Conservation (phyloP, 1,139 yeast genomes). For the Hemisphaericaspora xylanilytica region DNA sequence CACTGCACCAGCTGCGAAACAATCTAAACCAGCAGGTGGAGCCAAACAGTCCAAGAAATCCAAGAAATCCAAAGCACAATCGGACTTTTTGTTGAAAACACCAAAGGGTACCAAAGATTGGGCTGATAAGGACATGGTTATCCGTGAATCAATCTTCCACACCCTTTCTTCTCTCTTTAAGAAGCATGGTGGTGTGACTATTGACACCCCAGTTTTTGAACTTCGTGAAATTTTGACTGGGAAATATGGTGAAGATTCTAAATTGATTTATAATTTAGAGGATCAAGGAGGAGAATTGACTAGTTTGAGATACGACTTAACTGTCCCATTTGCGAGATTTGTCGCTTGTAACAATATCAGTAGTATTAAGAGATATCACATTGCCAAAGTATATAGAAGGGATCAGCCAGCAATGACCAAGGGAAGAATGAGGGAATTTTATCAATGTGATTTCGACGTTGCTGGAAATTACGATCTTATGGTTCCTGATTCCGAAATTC, state of each 20-base stretch:
- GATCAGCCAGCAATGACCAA: constrained; percentile 99
- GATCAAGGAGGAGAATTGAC: constrained; percentile 99
- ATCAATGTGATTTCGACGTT: constrained; percentile 96
- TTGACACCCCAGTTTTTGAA: constrained; percentile 97
- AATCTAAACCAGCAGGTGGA: neutral
- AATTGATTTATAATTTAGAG: constrained; percentile 88
- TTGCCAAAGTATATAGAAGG: constrained; percentile 96
- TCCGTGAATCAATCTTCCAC: constrained; percentile 81
- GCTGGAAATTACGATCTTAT: constrained; percentile 90
- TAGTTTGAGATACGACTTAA: constrained; percentile 89
- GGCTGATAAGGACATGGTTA: constrained; percentile 96
- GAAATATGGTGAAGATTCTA: constrained; percentile 97
- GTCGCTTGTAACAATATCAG: constrained; percentile 93
- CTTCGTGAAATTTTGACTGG: constrained; percentile 93
- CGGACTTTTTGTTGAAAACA: constrained; percentile 70
- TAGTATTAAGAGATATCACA: constrained; percentile 88
- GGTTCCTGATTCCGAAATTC: constrained; percentile 94
- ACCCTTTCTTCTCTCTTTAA: constrained; percentile 74
- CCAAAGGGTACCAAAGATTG: constrained; percentile 98
- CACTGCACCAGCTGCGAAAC: constrained; percentile 2
- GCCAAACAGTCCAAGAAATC: constrained; percentile 14
- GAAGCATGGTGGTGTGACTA: constrained; percentile 96
- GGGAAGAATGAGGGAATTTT: constrained; percentile 98
- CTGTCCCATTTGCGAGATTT: constrained; percentile 96
- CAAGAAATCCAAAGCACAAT: constrained; percentile 32